Evolutionary conservation across 768 basidiomycete species (phyloP).

Genomic region (Termitomyces sp.): DNA sequence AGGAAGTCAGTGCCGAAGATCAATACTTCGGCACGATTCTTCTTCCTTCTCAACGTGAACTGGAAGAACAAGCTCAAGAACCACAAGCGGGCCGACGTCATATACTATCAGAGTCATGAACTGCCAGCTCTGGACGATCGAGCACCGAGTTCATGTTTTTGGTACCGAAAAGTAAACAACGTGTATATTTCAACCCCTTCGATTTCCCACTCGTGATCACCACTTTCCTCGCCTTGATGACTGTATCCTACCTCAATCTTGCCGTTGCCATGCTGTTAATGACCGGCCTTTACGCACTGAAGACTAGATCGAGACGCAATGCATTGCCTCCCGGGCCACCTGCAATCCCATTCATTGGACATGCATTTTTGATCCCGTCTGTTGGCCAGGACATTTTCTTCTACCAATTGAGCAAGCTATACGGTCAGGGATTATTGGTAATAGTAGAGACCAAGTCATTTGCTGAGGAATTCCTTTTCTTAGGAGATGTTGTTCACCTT

Average conservation of each 20-base stretch:
- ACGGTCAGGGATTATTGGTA: constrained; percentile 18
- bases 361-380: constrained; percentile 26
- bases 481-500: constrained; percentile 15
- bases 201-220: not conserved
- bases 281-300: not conserved
- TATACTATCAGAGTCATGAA: no score
- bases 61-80: no score
- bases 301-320: not conserved
- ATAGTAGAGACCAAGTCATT: no score
- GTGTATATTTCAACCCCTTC: no score
- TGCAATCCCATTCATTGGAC: constrained; percentile 27
- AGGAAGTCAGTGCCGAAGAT: no score
- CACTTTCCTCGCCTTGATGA: not conserved
- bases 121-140: no score
- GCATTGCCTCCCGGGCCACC: constrained; percentile 25
- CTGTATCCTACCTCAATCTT: not conserved
- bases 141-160: no score
- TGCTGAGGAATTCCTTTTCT: not conserved
- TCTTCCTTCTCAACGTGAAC: no score
- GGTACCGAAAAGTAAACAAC: no score
- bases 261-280: not conserved
- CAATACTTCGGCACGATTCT: no score
- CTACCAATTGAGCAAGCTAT: constrained; percentile 23
- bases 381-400: constrained; percentile 17
- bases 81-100: no score